These are phyloP conservation scores for Fomes fomentarius DNA, from an alignment of 1,284 basidiomycete genomes.

Conservation along the genomic window DNA sequence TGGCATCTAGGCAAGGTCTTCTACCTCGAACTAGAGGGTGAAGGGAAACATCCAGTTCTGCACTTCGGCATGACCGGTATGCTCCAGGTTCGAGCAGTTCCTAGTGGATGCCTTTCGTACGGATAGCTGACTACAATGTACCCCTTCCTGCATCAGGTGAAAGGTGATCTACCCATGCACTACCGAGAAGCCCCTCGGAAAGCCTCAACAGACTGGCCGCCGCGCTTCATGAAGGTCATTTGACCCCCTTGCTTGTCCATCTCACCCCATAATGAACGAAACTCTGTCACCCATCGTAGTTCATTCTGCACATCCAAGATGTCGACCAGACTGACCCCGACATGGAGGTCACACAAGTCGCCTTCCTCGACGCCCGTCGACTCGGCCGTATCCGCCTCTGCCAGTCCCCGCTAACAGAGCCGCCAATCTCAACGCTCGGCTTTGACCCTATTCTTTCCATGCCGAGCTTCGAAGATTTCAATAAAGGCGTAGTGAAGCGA, in stretches of 20 bases:
- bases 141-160: conserved; percentile 50
- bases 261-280: no score
- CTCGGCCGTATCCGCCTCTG: conserved; percentile 75
- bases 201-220: conserved; percentile 70
- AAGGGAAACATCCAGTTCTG: conserved; percentile 67
- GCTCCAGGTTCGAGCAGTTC: conserved; percentile 72
- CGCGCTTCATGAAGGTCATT: conserved; percentile 69
- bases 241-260: background rate
- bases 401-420: conserved; percentile 59
- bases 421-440: conserved; percentile 72
- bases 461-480: conserved; percentile 65
- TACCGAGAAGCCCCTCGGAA: conserved; percentile 64
- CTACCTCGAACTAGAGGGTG: conserved; percentile 70
- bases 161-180: conserved; percentile 62
- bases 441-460: conserved; percentile 82
- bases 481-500: conserved; percentile 52
- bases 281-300: no score
- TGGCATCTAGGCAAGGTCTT: conserved; percentile 71
- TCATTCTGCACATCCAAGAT: conserved; percentile 58
- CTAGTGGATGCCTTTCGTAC: no score
- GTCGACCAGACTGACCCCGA: no score
- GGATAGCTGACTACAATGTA: no score
- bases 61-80: conserved; percentile 88
- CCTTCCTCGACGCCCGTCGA: conserved; percentile 72
- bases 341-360: conserved; percentile 47